Conservation (phyloP, 2,329 filamentous ascomycete species). For the Lasiodiplodia hormozganensis region DNA sequence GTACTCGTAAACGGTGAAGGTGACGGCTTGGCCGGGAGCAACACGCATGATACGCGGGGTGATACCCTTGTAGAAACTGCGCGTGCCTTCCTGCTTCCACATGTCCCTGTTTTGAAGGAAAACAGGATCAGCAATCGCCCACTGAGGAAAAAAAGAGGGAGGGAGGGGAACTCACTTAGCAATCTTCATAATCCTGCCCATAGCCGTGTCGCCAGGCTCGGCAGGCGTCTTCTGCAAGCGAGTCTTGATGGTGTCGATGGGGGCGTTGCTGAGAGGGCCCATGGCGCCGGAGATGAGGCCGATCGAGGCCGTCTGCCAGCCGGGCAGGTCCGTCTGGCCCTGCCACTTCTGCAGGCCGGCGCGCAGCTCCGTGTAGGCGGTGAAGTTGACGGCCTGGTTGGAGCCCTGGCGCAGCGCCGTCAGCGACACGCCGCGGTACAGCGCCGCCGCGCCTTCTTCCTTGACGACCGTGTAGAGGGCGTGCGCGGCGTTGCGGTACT, state of each 20-base stretch:
- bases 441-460: slow-evolving; percentile 85
- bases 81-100: slow-evolving; percentile 84
- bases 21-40: slow-evolving; percentile 88
- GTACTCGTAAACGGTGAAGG: slow-evolving; percentile 66
- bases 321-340: slow-evolving; percentile 76
- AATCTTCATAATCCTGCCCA: slow-evolving; percentile 79
- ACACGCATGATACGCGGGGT: slow-evolving; percentile 97
- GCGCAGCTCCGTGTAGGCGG: slow-evolving; percentile 95
- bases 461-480: slow-evolving; percentile 84
- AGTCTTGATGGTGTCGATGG: slow-evolving; percentile 99
- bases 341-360: slow-evolving; percentile 75
- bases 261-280: slow-evolving; percentile 94
- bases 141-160: not conserved
- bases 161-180: slow-evolving; percentile 54
- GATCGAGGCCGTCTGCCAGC: slow-evolving; percentile 89
- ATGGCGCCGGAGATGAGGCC: slow-evolving; percentile 92
- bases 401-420: slow-evolving; percentile 93
- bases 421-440: slow-evolving; percentile 92
- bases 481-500: slow-evolving; percentile 93
- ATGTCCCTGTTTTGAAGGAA: slow-evolving; percentile 46
- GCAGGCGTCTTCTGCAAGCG: slow-evolving; percentile 89
- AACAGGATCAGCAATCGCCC: slow-evolving; percentile 45
- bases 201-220: slow-evolving; percentile 78
- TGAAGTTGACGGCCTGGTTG: slow-evolving; percentile 97
- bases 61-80: slow-evolving; percentile 99